Evolutionary conservation across 768 basidiomycete species (phyloP).

Genomic region (Termitomyces sp.): DNA sequence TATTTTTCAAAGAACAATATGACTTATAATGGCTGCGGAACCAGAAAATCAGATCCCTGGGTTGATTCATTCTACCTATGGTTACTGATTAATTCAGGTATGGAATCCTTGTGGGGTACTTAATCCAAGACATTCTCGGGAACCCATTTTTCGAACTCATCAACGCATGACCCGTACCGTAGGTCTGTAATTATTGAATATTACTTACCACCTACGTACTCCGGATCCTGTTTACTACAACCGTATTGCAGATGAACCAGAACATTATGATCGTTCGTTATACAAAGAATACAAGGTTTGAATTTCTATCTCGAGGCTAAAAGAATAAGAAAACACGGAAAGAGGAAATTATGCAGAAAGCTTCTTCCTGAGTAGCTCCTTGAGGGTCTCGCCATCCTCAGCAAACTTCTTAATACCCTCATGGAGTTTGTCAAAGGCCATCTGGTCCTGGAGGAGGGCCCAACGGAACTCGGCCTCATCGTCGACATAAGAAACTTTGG

Average conservation of each 20-base stretch:
- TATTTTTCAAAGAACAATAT: too few species aligned
- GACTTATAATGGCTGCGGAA: too few species aligned
- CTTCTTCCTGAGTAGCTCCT: constrained; percentile 70
- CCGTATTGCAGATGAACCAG: too few species aligned
- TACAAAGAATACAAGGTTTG: neutral
- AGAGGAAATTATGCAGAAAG: constrained; percentile 36
- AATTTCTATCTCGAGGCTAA: neutral
- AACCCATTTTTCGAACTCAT: too few species aligned
- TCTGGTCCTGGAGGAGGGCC: constrained; percentile 84
- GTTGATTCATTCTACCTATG: too few species aligned
- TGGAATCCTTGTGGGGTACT: too few species aligned
- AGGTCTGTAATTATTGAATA: neutral
- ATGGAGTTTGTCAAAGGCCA: constrained; percentile 99
- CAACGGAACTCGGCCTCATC: constrained; percentile 97
- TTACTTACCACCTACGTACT: neutral
- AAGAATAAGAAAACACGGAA: neutral
- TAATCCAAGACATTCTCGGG: too few species aligned
- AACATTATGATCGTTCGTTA: neutral
- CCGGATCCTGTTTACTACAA: neutral
- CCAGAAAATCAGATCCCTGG: too few species aligned
- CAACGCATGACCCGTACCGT: too few species aligned
- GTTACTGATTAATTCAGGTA: too few species aligned
- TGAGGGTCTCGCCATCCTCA: constrained; percentile 89
- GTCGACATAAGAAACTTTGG: constrained; percentile 83
- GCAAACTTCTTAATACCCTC: constrained; percentile 99